A percentile compares a stretch with the other conserved stretches of the same genome.
phyloP scores from a whole-genome alignment of 768 basidiomycete genomes.

The Lactarius evosmus region DNA sequence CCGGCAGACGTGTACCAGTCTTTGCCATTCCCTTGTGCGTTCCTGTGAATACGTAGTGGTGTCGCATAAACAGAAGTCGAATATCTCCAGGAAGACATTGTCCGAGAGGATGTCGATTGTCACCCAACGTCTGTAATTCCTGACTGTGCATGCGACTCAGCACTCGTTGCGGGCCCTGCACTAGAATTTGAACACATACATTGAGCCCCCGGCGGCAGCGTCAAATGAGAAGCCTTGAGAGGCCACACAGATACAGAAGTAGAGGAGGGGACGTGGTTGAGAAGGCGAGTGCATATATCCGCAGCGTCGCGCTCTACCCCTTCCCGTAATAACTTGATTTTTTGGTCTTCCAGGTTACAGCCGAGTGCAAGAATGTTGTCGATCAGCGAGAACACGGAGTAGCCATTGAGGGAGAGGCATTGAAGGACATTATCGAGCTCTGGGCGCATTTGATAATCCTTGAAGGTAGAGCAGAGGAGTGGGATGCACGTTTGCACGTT shows the following conservation, averaged over 20 bases:
- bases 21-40: not conserved
- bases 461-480: too few species aligned
- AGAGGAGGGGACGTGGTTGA: not conserved
- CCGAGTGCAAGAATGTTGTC: too few species aligned
- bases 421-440: not conserved
- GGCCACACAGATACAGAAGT: not conserved
- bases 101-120: not conserved
- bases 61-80: not conserved
- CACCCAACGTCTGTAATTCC: not conserved
- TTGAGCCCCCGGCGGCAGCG: too few species aligned
- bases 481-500: too few species aligned
- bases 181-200: not conserved
- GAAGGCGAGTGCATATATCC: too few species aligned
- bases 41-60: not conserved
- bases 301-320: too few species aligned
- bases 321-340: too few species aligned
- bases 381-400: too few species aligned
- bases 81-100: not conserved
- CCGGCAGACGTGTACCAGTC: not conserved
- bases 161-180: not conserved
- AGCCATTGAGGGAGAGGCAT: too few species aligned
- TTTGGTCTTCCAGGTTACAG: too few species aligned
- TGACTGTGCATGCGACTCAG: not conserved
- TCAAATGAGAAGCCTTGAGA: too few species aligned
- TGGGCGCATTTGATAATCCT: too few species aligned